These are phyloP conservation scores for Cladosporium velox DNA, from an alignment of 2,329 filamentous ascomycete species.

Conservation along the genomic window DNA sequence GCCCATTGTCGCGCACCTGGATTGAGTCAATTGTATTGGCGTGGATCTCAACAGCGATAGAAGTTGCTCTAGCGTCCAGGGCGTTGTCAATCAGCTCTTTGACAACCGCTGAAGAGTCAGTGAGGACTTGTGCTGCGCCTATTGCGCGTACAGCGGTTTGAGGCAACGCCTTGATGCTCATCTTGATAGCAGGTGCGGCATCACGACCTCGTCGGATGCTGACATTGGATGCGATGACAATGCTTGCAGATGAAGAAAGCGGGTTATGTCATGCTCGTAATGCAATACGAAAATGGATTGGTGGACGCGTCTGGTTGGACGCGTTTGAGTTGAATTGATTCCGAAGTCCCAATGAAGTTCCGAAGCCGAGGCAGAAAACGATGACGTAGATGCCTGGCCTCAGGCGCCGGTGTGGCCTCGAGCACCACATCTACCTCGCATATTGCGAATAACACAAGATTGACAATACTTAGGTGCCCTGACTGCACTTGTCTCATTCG, in stretches of 20 bases:
- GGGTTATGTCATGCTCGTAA: background rate
- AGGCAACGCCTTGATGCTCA: constrained; percentile 47
- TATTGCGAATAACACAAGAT: constrained; percentile 1
- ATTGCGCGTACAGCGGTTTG: constrained; percentile 55
- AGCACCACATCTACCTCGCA: constrained; percentile 7
- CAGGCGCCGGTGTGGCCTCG: background rate
- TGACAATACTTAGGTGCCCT: background rate
- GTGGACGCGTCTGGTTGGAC: background rate
- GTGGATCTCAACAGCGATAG: constrained; percentile 65
- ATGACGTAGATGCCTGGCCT: background rate
- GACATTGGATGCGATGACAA: background rate
- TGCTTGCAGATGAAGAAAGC: background rate
- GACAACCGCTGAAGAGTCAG: constrained; percentile 62
- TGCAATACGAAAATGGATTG: background rate
- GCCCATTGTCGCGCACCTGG: constrained; percentile 72
- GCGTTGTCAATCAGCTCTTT: constrained; percentile 80
- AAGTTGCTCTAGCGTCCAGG: constrained; percentile 69
- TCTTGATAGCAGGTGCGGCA: constrained; percentile 20
- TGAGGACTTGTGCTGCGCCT: constrained; percentile 62
- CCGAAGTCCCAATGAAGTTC: background rate
- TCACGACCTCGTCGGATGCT: background rate
- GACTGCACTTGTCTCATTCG: background rate
- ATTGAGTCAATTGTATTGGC: constrained; percentile 68
- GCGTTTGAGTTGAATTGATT: background rate
- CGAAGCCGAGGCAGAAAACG: background rate